These are phyloP conservation scores for Clarireedia homoeocarpa DNA, from an alignment of 2,329 filamentous ascomycete genomes.

Conservation along the genomic window DNA sequence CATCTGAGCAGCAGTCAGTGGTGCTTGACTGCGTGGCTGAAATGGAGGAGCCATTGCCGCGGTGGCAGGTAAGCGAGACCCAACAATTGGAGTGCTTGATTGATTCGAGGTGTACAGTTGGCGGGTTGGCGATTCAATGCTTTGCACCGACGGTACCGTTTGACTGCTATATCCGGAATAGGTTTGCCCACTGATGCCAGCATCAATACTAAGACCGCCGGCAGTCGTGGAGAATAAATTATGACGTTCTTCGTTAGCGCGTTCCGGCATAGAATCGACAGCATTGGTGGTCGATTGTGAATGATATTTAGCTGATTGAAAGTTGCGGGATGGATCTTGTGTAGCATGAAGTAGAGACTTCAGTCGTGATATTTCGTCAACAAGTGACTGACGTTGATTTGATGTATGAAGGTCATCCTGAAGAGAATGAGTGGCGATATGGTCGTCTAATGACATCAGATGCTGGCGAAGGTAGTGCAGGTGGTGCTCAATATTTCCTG, in stretches of 20 bases:
- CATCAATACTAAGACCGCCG: not conserved
- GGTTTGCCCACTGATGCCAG: not conserved
- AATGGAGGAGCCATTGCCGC: constrained; percentile 30
- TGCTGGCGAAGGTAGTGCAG: constrained; percentile 37
- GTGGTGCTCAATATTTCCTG: constrained; percentile 19
- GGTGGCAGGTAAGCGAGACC: constrained; percentile 21
- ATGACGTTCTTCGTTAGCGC: not conserved
- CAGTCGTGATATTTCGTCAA: constrained; percentile 19
- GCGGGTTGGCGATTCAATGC: not conserved
- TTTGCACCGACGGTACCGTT: not conserved
- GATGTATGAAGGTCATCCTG: constrained; percentile 44
- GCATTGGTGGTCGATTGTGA: not conserved
- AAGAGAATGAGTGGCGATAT: constrained; percentile 40
- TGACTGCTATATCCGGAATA: not conserved
- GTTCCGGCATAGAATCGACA: not conserved
- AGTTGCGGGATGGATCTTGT: not conserved
- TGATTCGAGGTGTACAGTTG: not conserved
- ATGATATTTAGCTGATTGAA: not conserved
- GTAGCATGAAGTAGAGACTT: not conserved
- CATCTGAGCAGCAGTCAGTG: not conserved
- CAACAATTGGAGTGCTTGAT: not conserved
- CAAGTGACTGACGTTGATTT: constrained; percentile 34
- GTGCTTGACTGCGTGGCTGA: constrained; percentile 21
- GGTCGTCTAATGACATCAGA: constrained; percentile 49
- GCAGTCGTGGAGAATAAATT: not conserved